A percentile compares a stretch with the other conserved stretches of the same genome.
These are phyloP conservation scores for Solanum lignicaule DNA, from an alignment of 257 asterid species.

Conservation along the genomic window DNA sequence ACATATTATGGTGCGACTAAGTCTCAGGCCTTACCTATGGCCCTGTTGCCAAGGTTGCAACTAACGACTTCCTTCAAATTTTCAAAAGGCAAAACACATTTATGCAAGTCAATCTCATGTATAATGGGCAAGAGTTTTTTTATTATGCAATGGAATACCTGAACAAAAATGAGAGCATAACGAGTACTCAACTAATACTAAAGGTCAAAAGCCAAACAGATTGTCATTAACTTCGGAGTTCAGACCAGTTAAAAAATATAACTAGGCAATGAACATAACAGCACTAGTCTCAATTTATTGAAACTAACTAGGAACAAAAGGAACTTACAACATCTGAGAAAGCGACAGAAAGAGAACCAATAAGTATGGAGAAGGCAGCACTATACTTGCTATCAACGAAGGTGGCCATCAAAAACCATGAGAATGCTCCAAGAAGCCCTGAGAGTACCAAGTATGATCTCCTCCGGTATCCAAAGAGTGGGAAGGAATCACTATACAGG, in stretches of 20 bases:
- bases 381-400: conserved; percentile 80
- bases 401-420: conserved; percentile 95
- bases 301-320: neutral
- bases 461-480: conserved; percentile 94
- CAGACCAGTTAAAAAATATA: neutral
- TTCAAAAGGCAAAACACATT: neutral
- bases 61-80: neutral
- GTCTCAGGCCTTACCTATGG: neutral
- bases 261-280: neutral
- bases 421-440: conserved; percentile 89
- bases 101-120: neutral
- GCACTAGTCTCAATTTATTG: neutral
- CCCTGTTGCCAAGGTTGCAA: neutral
- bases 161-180: neutral
- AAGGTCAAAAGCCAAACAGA: neutral
- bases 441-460: conserved; percentile 92
- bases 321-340: conserved; percentile 93
- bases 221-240: neutral
- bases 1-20: neutral
- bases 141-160: neutral
- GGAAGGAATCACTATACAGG: conserved; percentile 65
- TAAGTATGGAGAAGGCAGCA: conserved; percentile 86
- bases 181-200: neutral
- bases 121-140: neutral
- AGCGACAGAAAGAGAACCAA: conserved; percentile 96